Conservation (phyloP, 2,329 filamentous ascomycete genomes). For the Alternaria ventricosa region DNA sequence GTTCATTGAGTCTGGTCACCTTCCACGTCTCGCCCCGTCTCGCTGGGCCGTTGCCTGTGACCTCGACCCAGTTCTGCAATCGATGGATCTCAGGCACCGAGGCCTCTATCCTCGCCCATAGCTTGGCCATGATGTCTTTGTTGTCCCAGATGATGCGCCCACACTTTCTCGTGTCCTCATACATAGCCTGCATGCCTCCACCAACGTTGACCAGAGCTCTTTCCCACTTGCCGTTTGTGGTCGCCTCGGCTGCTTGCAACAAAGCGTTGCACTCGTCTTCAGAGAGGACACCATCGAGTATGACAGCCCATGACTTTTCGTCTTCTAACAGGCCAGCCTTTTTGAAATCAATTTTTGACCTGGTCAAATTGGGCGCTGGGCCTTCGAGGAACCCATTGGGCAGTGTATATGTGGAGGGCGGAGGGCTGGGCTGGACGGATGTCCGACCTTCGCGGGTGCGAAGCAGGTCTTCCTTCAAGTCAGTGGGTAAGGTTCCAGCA, state of each 20-base stretch:
- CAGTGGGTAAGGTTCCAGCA: background rate
- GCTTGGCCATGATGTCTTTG: slow-evolving; percentile 64
- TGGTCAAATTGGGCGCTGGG: slow-evolving; percentile 55
- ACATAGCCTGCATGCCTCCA: slow-evolving; percentile 63
- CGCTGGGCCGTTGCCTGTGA: slow-evolving; percentile 56
- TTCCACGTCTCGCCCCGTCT: slow-evolving; percentile 54
- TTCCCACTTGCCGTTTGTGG: slow-evolving; percentile 60
- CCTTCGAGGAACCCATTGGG: slow-evolving; percentile 57
- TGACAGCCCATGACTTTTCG: slow-evolving; percentile 62
- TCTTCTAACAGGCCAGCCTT: slow-evolving; percentile 58
- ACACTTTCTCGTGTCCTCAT: slow-evolving; percentile 68
- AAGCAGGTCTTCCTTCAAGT: background rate
- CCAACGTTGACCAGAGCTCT: slow-evolving; percentile 74
- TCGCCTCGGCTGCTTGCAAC: slow-evolving; percentile 40
- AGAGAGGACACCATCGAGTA: slow-evolving; percentile 69
- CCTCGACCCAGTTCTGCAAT: slow-evolving; percentile 42
- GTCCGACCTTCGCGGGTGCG: background rate
- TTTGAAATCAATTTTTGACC: slow-evolving; percentile 62
- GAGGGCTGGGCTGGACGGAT: background rate
- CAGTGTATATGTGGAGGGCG: slow-evolving; percentile 43
- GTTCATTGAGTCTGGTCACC: slow-evolving; percentile 67
- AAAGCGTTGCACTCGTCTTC: slow-evolving; percentile 64
- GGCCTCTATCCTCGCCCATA: slow-evolving; percentile 65
- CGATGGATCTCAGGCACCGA: slow-evolving; percentile 58
- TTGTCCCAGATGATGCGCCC: slow-evolving; percentile 81